Evolutionary conservation across 148 eudicot species (phyloP), one percentile per base, ranked within the genome.

Genomic region (Fagopyrum esculentum): DNA sequence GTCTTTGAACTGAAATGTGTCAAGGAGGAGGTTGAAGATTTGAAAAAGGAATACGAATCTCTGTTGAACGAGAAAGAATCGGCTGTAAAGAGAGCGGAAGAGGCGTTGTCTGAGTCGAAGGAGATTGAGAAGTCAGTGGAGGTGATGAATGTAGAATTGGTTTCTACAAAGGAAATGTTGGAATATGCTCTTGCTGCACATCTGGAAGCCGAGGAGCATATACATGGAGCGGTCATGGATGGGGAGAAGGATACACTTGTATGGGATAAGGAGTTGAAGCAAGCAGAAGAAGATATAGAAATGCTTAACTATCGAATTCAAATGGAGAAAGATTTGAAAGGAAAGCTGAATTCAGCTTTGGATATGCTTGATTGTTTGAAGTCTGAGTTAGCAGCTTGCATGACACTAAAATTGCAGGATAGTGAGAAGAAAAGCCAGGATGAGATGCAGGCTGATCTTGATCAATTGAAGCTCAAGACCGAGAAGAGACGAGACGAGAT

Each of bases 121-220:
- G 91, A 89, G 80, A 82, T 89, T 51, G 98, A 93, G 82, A 93
- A 85, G 76, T 85, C 80, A 4, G 93, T 93, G 8, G 98, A 90
- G 82, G 90, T 86, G 71, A 75, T 89, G 63, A 90, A 90, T 1
- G 83, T 90, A 26, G 93, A 90, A 78, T 82, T 93, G 71, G 87
- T 90, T 47, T 78, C 89, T 35, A 70, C 88, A 0, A 90, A 89
- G 79, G 93, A 93, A 80, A 56, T 85, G 2, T 70, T 93, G 59
- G 96, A 90, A 55, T 87, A 89, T 45, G 90, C 92, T 2, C 93
- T 90, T 47, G 87, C 88, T 52, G 86, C 89, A 10, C 93, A 86
- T 84, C 49, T 89, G 35, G 96, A 93, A 83, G 98, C 89, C 0
- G 98, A 90, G 85, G 96, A 93, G 19, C 93, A 90, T n/a, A 83